Conservation (phyloP, 177 flowering plant species). For the Vitis hybrid region DNA sequence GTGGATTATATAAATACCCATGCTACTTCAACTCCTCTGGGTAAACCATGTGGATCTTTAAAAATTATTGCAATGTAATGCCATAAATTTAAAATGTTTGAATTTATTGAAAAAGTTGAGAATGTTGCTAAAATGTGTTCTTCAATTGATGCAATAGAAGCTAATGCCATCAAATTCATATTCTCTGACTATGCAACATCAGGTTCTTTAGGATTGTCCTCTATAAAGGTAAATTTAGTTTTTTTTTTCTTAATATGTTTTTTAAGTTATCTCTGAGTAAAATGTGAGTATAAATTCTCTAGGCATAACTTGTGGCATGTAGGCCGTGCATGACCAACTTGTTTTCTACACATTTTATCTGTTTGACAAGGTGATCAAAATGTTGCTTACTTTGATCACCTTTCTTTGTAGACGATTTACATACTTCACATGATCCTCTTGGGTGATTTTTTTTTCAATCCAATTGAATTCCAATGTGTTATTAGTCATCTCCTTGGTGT, state of each 20-base stretch:
- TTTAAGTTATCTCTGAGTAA: no score
- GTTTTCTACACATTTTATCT: neutral
- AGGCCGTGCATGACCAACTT: neutral
- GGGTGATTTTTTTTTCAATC: neutral
- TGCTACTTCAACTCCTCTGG: constrained; percentile 94
- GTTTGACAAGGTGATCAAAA: neutral
- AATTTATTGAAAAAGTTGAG: neutral
- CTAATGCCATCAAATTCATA: constrained; percentile 71
- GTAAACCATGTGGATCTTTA: constrained; percentile 33
- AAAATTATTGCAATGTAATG: neutral
- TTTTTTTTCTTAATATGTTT: neutral
- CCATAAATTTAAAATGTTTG: neutral
- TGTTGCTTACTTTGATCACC: neutral
- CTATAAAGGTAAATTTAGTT: constrained; percentile 77
- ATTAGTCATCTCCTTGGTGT: constrained; percentile 97
- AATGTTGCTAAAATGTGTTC: constrained; percentile 8
- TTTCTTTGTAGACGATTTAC: neutral
- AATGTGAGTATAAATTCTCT: neutral
- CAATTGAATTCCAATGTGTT: constrained; percentile 62
- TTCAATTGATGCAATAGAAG: constrained; percentile 86
- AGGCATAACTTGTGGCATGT: neutral
- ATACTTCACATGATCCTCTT: neutral
- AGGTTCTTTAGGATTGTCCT: constrained; percentile 82
- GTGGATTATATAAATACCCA: constrained; percentile 94
- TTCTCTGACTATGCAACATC: constrained; percentile 73